Evolutionary conservation across 2,329 filamentous ascomycete species (phyloP).

Genomic region (Verticillium klebahnii): DNA sequence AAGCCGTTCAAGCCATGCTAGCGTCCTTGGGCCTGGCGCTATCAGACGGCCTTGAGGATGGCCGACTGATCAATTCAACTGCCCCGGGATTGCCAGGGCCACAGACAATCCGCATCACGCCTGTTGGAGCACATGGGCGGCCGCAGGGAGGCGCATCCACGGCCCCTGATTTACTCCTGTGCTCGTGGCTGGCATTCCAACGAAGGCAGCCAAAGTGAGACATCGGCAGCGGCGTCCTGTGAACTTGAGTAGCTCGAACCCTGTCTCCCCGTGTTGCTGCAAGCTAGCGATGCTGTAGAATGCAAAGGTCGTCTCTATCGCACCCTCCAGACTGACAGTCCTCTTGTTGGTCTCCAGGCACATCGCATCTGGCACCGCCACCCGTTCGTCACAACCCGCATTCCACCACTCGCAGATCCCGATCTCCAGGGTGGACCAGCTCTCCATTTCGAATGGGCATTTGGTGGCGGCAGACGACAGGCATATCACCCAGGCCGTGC

Average conservation of each 20-base stretch:
- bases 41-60: background rate
- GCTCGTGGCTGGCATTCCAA: background rate
- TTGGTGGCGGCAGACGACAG: background rate
- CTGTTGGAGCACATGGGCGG: background rate
- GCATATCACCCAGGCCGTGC: background rate
- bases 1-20: background rate
- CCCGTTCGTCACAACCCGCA: background rate
- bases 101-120: background rate
- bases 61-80: background rate
- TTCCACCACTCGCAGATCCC: background rate
- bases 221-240: background rate
- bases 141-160: background rate
- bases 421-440: background rate
- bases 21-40: background rate
- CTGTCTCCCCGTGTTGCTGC: background rate
- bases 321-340: background rate
- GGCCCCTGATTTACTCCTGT: background rate
- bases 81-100: background rate
- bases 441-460: background rate
- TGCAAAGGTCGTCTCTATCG: background rate
- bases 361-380: background rate
- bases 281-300: background rate
- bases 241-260: background rate
- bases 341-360: background rate
- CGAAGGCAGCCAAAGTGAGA: background rate